Percentiles rank a stretch among this genome's conserved stretches.
Conservation (phyloP, 2,329 filamentous ascomycete genomes). For the Tolypocladium tundrense region DNA sequence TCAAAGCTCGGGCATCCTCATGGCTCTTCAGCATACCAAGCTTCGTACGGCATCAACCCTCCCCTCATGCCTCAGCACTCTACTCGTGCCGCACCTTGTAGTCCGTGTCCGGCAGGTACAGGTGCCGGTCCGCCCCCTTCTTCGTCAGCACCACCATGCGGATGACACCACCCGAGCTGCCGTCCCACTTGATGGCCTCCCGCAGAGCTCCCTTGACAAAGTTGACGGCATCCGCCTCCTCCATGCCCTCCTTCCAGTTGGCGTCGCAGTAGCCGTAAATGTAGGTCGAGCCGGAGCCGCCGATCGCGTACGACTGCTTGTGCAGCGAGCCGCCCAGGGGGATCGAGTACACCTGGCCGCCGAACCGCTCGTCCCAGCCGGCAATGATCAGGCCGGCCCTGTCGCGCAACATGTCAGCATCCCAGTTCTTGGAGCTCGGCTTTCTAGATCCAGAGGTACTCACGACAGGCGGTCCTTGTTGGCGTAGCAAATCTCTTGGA, state of each 20-base stretch:
- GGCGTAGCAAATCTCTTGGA: slow-evolving; percentile 95
- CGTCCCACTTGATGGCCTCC: slow-evolving; percentile 99
- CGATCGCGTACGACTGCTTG: slow-evolving; percentile 93
- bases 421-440: not conserved
- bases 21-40: not conserved
- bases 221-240: slow-evolving; percentile 75
- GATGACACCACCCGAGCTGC: slow-evolving; percentile 95
- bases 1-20: not conserved
- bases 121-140: slow-evolving; percentile 79
- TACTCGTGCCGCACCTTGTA: slow-evolving; percentile 66
- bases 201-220: slow-evolving; percentile 88
- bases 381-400: slow-evolving; percentile 97
- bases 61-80: slow-evolving; percentile 16
- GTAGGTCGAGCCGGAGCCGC: slow-evolving; percentile 94
- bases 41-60: not conserved
- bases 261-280: slow-evolving; percentile 99
- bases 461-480: slow-evolving; percentile 93
- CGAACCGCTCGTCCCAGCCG: slow-evolving; percentile 92
- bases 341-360: slow-evolving; percentile 95
- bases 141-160: slow-evolving; percentile 93
- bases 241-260: slow-evolving; percentile 93
- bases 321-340: slow-evolving; percentile 92
- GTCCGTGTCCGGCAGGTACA: slow-evolving; percentile 88
- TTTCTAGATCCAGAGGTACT: slow-evolving; percentile 19
- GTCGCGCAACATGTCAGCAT: slow-evolving; percentile 8